A percentile compares a stretch with the other conserved stretches of the same genome.
Evolutionary conservation across 2,329 filamentous ascomycete genomes (phyloP).

Genomic region (Neonectria coccinea): DNA sequence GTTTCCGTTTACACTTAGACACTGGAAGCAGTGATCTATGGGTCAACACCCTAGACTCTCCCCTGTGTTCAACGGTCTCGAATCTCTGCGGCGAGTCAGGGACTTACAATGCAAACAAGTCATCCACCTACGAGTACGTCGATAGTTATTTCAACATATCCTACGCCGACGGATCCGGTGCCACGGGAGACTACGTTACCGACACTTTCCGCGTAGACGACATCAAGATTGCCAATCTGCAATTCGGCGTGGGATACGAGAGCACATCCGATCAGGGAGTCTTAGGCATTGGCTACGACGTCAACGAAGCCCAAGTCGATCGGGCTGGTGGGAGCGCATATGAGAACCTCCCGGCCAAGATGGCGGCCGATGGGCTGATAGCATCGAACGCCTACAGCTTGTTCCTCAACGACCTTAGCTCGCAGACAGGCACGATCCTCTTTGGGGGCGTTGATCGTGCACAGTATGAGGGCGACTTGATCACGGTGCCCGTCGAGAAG

Average conservation of each 20-base stretch:
- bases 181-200: conserved; percentile 81
- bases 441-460: conserved; percentile 80
- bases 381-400: conserved; percentile 77
- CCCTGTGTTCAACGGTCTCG: conserved; percentile 63
- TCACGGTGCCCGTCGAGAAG: conserved; percentile 75
- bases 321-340: conserved; percentile 67
- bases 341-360: conserved; percentile 74
- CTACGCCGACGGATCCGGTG: conserved; percentile 85
- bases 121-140: conserved; percentile 80
- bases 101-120: conserved; percentile 76
- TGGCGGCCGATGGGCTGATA: conserved; percentile 72
- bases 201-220: conserved; percentile 75
- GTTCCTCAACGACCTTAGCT: conserved; percentile 79
- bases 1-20: conserved; percentile 70
- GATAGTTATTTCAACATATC: conserved; percentile 86
- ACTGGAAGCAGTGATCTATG: conserved; percentile 78
- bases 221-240: conserved; percentile 65
- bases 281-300: conserved; percentile 83
- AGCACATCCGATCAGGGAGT: conserved; percentile 76
- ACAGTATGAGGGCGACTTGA: conserved; percentile 71
- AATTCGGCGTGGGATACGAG: conserved; percentile 80
- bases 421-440: conserved; percentile 74
- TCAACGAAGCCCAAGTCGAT: conserved; percentile 81
- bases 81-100: conserved; percentile 71
- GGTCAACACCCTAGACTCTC: conserved; percentile 75